Conservation (phyloP, 768 basidiomycete genomes). For the Hirschioporus abietinus region DNA sequence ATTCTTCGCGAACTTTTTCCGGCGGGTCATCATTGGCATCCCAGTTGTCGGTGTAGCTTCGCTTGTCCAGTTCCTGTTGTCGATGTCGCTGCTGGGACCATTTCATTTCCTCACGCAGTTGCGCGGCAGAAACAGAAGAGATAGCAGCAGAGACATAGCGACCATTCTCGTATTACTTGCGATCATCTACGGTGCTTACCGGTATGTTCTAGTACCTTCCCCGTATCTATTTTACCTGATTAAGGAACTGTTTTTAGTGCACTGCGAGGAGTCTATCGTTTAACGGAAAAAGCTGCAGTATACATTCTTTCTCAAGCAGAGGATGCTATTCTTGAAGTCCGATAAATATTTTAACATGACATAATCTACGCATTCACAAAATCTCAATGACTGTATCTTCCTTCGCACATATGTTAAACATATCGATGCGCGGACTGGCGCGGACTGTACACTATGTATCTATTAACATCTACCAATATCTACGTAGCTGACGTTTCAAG, state of each 20-base stretch:
- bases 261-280: conserved; percentile 59
- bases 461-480: conserved; percentile 51
- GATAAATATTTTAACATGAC: conserved; percentile 27
- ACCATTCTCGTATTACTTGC: conserved; percentile 60
- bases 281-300: conserved; percentile 56
- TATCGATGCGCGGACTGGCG: conserved; percentile 5
- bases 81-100: conserved; percentile 59
- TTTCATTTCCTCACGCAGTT: conserved; percentile 67
- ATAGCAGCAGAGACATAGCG: conserved; percentile 55
- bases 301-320: conserved; percentile 65
- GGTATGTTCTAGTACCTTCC: conserved; percentile 33
- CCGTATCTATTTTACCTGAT: background rate
- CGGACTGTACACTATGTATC: conserved; percentile 5
- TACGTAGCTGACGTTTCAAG: conserved; percentile 64
- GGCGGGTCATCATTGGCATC: conserved; percentile 71
- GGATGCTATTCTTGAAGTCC: conserved; percentile 74
- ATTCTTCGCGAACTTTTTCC: conserved; percentile 50
- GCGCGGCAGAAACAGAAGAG: conserved; percentile 50
- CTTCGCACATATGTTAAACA: conserved; percentile 14
- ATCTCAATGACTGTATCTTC: conserved; percentile 13
- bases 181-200: conserved; percentile 55
- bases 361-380: conserved; percentile 9
- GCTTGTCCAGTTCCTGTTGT: conserved; percentile 64
- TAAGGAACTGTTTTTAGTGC: conserved; percentile 39
- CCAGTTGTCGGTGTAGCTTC: conserved; percentile 76